Base-by-base conservation (phyloP, 2,329 filamentous ascomycete genomes). In the Cordyceps cateniannulata region DNA sequence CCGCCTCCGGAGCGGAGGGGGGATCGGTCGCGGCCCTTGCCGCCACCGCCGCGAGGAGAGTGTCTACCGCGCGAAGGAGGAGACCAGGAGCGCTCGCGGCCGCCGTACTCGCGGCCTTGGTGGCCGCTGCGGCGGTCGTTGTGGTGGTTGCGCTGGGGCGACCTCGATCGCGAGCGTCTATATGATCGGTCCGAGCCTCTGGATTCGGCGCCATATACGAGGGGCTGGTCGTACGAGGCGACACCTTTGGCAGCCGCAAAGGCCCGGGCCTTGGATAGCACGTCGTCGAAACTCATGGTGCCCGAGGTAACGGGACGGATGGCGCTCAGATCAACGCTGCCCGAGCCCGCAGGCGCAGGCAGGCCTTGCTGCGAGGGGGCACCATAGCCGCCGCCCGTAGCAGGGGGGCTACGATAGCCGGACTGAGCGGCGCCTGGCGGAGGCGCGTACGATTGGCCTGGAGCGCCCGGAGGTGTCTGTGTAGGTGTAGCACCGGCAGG, bases 221-320 rank as follows among this genome's bases (percentile, higher is more conserved):
- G 73, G 45, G 81, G 80, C 56, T 84, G 79, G 54, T 88, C 85
- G 71, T 87, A 87, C 18, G 81, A 79, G 42, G 81, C 76, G 38
- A 91, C 79, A 63, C 90, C 90, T 70, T 91, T 90, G 71, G 93
- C 88, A 32, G 89, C 86, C 45, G 91, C 90, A 72, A 90, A 90
- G 47, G 87, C 89, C 71, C 90, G 89, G 51, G 91, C 91, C 72
- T 92, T 91, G 44, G 91, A 90, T 67, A 96, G 87, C 53, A 91
- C 89, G 72, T 96, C 91, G 62, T 88, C 84, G 65, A 96, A 87
- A 73, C 87, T 93, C 67, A 96, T 87, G 22, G 88, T 91, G 62
- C 91, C 91, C 32, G 89, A 90, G 71, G 83, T 91, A 60, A 88
- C 83, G 5, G 91, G 91, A 68, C 89, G 89, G 70, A 95, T 90